Percentiles rank a stretch among this genome's conserved stretches.
These are phyloP conservation scores for Veloboletus limbatus DNA, from an alignment of 1,284 basidiomycete genomes.

Conservation along the genomic window DNA sequence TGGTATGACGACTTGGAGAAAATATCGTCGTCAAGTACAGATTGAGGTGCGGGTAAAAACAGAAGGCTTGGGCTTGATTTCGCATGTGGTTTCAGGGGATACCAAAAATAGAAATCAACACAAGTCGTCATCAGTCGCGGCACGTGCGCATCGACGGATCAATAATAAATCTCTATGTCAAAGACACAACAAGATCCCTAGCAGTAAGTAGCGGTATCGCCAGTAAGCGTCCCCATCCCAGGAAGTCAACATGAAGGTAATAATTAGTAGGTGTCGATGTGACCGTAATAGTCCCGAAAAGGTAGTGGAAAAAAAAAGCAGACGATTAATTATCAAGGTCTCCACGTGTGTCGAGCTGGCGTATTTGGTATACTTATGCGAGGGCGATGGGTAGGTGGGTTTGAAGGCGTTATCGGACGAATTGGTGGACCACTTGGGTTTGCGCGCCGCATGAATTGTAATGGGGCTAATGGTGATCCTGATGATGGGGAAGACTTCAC, in stretches of 20 bases:
- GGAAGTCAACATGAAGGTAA: slow-evolving; percentile 31
- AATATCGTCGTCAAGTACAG: no score
- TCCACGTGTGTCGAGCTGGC: slow-evolving; percentile 37
- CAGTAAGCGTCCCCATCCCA: slow-evolving; percentile 28
- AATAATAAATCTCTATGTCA: slow-evolving; percentile 9
- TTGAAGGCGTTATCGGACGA: slow-evolving; percentile 45
- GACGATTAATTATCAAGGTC: slow-evolving; percentile 27
- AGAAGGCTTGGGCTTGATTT: no score
- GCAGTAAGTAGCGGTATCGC: slow-evolving; percentile 24
- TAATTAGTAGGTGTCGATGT: slow-evolving; percentile 26
- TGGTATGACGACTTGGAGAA: not conserved
- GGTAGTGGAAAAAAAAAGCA: slow-evolving; percentile 16
- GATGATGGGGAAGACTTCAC: slow-evolving; percentile 44
- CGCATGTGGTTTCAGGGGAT: slow-evolving; percentile 9
- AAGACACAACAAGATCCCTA: slow-evolving; percentile 17
- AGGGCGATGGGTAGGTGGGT: slow-evolving; percentile 32
- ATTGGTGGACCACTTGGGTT: slow-evolving; percentile 39
- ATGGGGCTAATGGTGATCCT: slow-evolving; percentile 50
- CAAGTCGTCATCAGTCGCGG: no score
- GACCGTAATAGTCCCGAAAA: slow-evolving; percentile 19
- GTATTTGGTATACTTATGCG: slow-evolving; percentile 35
- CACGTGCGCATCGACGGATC: no score
- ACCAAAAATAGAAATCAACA: slow-evolving; percentile 12
- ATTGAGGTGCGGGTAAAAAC: no score
- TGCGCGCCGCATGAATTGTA: slow-evolving; percentile 57